Base-by-base conservation (phyloP, 768 basidiomycete genomes). In the Lactarius deliciosus region DNA sequence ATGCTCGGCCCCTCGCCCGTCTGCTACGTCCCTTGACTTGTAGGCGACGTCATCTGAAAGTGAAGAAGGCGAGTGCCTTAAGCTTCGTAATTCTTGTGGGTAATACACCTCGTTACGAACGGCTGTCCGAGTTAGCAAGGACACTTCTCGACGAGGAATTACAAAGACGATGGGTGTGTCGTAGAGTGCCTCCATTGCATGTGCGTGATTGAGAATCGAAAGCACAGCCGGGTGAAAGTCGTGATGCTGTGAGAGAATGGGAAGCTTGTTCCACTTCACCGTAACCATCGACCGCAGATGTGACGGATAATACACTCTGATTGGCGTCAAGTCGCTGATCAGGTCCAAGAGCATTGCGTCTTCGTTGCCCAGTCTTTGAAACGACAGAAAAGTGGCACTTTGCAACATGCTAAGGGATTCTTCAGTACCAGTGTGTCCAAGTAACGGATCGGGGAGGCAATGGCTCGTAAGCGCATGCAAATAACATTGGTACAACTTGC, bases 341-440 rank as follows among this genome's bases (percentile, higher is more conserved):
- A 6, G 5, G 20, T 20, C 8, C n/a, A 61, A 30, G 16, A 61
- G 60, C 28, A 20, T 22, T 22, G 36, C 43, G 0, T 68, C 58
- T 0, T 22, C 18, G 0, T 8, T 1, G 11, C 32, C 64, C 8
- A 82, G 71, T 53, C 61, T 71, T 72, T 78, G 76, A 65, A 84
- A 81, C 1, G 83, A 81, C 38, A 68, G 73, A 47, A 72, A 77
- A 5, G 73, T 65, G 9, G 80, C 77, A 0, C 80, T 80, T 6
- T 64, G 65, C 25, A 85, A 71, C 56, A 79, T 71, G 57, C 73
- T 68, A 20, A 83, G 69, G 0, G 82, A 82, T 57, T 83, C 36
- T 36, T 36, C 36, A 11, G 36, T 36, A 0, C 36, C 36, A 36
- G 36, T 36, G 36, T 36, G 36, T 11, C 36, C 36, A 1, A 36